A percentile compares a stretch with the other conserved stretches of the same genome.
Evolutionary conservation across 2,329 filamentous ascomycete genomes (phyloP).

Genomic region (Venturia asperata): DNA sequence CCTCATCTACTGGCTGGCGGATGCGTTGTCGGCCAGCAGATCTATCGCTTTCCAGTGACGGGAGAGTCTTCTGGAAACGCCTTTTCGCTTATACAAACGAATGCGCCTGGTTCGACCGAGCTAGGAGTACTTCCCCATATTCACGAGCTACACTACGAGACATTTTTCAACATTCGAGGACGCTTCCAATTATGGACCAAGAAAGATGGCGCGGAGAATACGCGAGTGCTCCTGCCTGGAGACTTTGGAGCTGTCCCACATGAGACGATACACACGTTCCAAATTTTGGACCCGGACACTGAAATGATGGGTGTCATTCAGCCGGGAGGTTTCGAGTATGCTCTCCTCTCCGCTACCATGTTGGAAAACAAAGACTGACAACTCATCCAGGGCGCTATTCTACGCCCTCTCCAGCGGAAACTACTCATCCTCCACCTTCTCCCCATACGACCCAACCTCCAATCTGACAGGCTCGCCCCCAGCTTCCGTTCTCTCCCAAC

Average conservation of each 20-base stretch:
- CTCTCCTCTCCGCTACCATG: background rate
- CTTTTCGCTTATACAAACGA: slow-evolving; percentile 9
- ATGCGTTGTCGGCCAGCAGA: background rate
- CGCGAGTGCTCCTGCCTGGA: slow-evolving; percentile 37
- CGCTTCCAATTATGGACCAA: slow-evolving; percentile 42
- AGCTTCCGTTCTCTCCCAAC: slow-evolving; percentile 29
- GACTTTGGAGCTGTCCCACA: slow-evolving; percentile 42
- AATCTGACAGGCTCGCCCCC: slow-evolving; percentile 28
- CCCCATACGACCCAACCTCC: slow-evolving; percentile 33
- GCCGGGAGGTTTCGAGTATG: slow-evolving; percentile 43
- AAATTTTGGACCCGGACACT: slow-evolving; percentile 42
- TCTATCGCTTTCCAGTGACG: slow-evolving; percentile 11
- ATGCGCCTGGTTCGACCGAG: slow-evolving; percentile 30
- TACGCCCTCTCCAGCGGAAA: slow-evolving; percentile 34
- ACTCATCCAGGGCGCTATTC: slow-evolving; percentile 32
- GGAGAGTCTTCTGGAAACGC: slow-evolving; percentile 7
- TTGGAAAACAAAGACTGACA: slow-evolving; percentile 3
- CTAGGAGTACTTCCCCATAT: slow-evolving; percentile 41
- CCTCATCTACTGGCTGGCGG: background rate
- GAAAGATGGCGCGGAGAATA: slow-evolving; percentile 28
- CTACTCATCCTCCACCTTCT: slow-evolving; percentile 31
- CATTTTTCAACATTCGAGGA: slow-evolving; percentile 42
- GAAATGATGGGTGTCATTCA: slow-evolving; percentile 42
- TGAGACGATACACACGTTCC: slow-evolving; percentile 44
- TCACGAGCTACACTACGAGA: slow-evolving; percentile 40